Base-by-base conservation (phyloP, 2,329 filamentous ascomycete species). In the Colletotrichum shisoi region DNA sequence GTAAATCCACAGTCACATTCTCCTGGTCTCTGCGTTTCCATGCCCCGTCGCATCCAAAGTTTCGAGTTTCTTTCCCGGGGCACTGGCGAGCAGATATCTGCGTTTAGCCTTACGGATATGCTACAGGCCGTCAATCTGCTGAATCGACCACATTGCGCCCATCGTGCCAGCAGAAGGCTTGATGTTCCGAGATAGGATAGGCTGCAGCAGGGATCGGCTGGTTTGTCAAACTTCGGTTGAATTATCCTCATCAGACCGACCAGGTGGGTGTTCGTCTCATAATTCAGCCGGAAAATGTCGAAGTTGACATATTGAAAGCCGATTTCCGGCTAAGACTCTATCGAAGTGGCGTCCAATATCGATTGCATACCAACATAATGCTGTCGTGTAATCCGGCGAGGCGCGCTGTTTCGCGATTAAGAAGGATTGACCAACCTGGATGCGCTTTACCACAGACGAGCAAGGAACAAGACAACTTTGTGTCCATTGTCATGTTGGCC, bases 1-100 rank as follows among this genome's bases (percentile, higher is more conserved):
- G 40, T n/a, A 27, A 54, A 54, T 58, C 54, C 53, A 54, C 61
- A 48, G 17, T 37, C 64, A 45, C n/a, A 24, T 58, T 42, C 46
- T 31, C 19, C 17, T 49, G 19, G 21, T 19, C 15, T 46, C 53
- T 63, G 40, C 19, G 37, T 42, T 42, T 42, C 54, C 48, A 4
- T 44, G 54, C 54, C 64, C 61, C 49, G 57, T 51, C 17, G 15
- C 34, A 3, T 17, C 57, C 45, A 40, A 57, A 19, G 12, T 17
- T 17, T 27, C 39, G 39, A 40, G 52, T 9, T 54, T 37, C 27
- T 37, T 51, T 56, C 37, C 51, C 46, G 49, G 54, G 48, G 31
- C 34, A 44, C 17, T 58, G 40, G 64, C 40, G n/a, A 44, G 42
- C 34, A 46, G 37, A 54, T 49, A 39, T 31, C 24, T 27, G 24